These are phyloP conservation scores for Leishmania gerbilli DNA, from an alignment of 208 protist species.

Conservation along the genomic window DNA sequence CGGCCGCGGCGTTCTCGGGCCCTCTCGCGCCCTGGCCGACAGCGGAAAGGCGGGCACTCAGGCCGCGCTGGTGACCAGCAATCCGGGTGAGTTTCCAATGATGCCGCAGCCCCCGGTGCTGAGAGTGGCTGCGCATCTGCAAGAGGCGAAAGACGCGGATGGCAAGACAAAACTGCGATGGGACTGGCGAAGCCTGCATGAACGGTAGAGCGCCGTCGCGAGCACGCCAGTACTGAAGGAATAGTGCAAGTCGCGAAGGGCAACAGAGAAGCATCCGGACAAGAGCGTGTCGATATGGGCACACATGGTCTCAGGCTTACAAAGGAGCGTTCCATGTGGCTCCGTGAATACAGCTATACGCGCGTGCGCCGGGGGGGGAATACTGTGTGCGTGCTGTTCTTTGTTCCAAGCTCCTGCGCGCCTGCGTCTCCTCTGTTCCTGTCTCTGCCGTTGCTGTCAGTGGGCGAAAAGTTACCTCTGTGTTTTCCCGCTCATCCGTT, in stretches of 20 bases:
- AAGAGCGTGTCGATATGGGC: not conserved
- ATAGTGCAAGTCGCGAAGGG: not conserved
- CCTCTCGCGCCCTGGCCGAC: not conserved
- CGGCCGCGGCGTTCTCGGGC: not conserved
- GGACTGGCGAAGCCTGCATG: conserved; percentile 14
- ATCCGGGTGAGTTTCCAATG: not conserved
- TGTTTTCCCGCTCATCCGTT: not conserved
- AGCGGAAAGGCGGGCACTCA: not conserved
- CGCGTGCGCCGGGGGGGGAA: not conserved
- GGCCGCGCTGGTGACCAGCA: not conserved
- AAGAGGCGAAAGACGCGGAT: not conserved
- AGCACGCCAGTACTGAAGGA: not conserved
- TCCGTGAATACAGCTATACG: not conserved
- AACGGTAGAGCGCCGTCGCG: not conserved
- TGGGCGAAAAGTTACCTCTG: not conserved
- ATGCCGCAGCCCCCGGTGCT: not conserved
- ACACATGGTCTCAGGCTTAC: not conserved
- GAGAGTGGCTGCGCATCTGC: not conserved
- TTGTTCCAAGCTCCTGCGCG: not conserved
- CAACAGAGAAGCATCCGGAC: not conserved
- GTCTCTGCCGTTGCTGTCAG: not conserved
- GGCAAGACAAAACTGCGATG: conserved; percentile 5
- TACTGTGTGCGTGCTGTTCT: not conserved
- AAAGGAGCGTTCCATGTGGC: not conserved
- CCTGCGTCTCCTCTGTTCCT: not conserved